Evolutionary conservation across 441 rosid genomes (phyloP).

Genomic region (Macaranga tanarius): DNA sequence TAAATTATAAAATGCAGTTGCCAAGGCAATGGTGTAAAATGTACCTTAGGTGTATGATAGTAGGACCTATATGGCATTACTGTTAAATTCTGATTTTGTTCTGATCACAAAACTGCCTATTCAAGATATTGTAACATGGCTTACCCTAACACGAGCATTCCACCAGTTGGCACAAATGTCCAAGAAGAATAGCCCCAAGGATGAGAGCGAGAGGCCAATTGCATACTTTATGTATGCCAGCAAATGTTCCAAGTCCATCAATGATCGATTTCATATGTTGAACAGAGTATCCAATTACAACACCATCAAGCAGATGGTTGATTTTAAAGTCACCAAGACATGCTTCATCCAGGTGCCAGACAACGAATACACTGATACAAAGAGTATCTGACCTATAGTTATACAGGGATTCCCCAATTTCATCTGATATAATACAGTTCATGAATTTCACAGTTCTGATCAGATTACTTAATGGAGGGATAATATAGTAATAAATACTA

Average conservation of each 20-base stretch:
- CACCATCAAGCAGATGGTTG: slow-evolving; percentile 4
- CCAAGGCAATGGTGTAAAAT: too few relatives aligned
- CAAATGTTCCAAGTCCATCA: neutral
- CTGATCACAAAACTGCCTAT: too few relatives aligned
- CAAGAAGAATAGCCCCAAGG: too few relatives aligned
- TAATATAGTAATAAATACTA: neutral
- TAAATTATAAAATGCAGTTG: too few relatives aligned
- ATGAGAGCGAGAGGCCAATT: too few relatives aligned
- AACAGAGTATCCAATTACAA: neutral
- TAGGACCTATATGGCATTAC: too few relatives aligned
- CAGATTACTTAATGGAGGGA: neutral
- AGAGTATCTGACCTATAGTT: neutral
- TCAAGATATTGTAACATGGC: too few relatives aligned
- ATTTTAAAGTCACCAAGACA: slow-evolving; percentile 10
- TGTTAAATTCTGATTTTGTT: too few relatives aligned
- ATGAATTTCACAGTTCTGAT: slow-evolving; percentile 15
- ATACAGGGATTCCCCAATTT: neutral
- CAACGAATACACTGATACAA: neutral
- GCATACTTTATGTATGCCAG: neutral
- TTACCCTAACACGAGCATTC: too few relatives aligned
- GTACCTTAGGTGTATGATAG: too few relatives aligned
- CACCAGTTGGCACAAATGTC: too few relatives aligned
- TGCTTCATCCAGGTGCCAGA: slow-evolving; percentile 8
- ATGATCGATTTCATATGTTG: neutral
- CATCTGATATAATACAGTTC: slow-evolving; percentile 1